Percentiles rank a stretch among this genome's conserved stretches.
These are phyloP conservation scores for Eucalyptus guilfoylei DNA, from an alignment of 345 rosid genomes.

Conservation along the genomic window DNA sequence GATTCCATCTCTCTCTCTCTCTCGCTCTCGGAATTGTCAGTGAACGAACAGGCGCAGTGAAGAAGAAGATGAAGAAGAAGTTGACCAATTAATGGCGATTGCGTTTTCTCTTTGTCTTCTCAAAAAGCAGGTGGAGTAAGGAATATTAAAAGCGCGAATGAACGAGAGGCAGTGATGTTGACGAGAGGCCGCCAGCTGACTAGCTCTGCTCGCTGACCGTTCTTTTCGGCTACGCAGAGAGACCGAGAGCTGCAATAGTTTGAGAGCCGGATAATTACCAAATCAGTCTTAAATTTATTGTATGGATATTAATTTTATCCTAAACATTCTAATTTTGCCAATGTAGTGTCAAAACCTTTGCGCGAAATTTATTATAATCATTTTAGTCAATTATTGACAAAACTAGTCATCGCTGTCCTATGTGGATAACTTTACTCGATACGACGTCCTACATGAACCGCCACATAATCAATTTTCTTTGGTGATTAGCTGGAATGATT, in stretches of 20 bases:
- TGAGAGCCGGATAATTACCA: rapidly evolving
- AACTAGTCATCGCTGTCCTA: rapidly evolving
- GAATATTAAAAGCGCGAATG: not conserved
- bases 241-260: not conserved
- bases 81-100: not conserved
- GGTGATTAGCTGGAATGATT: not conserved
- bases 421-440: too few species aligned
- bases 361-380: rapidly evolving
- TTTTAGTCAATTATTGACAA: rapidly evolving
- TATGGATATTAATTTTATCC: rapidly evolving
- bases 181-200: not conserved
- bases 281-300: not conserved
- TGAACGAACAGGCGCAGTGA: not conserved
- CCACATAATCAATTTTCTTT: too few species aligned
- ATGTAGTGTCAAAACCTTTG: rapidly evolving
- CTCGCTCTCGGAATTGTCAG: not conserved
- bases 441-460: rapidly evolving
- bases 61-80: not conserved
- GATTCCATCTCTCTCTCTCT: constrained; percentile 21
- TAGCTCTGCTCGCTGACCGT: not conserved
- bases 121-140: not conserved
- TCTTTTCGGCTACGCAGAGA: not conserved
- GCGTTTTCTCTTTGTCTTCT: not conserved
- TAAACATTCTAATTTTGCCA: not conserved
- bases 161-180: not conserved